Evolutionary conservation across 345 rosid species (phyloP), one percentile per base, ranked within the genome.

Genomic region (Moringa oleifera): DNA sequence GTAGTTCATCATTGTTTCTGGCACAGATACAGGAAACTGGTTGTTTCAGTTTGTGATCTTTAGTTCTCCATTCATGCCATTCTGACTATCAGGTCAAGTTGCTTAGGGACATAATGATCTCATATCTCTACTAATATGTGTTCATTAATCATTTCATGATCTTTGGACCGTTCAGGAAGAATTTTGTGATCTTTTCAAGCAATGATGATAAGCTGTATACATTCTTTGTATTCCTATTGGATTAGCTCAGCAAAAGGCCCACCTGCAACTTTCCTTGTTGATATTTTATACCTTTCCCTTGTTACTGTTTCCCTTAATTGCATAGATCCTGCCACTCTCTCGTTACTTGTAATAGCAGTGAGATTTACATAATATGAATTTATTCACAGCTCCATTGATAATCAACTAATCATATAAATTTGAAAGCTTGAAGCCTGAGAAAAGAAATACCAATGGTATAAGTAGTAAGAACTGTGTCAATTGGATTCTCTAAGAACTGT

Each of bases 71-170:
- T 8, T 41, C 12, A 4, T 15, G 6, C 17, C 25, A 33, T 59
- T 47, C 46, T 19, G 41, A 52, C 60, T 23, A 57, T 46, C 51
- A 23, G 56, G 62, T 56, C 57, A 56, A 71, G 15, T 55, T 28
- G 64, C 33, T 63, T 33, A 28, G 54, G 63, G 59, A 41, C 71
- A 56, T 61, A 18, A 61, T 57, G 22, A 56, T 57, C 64, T 61
- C 20, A 33, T 25, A 20, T 50, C n/a, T 28, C 47, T 41, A 41
- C 47, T 41, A 41, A 11, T 41, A 1, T 41, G 12, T 41, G 1
- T 28, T 41, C 12, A 41, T 41, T 41, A 15, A 41, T 41, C 17
- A 41, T 41, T 41, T 33, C 12, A 41, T 41, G 47, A 15, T 41
- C 16, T 41, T 41, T 41, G 47, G 47, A 41, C 17, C 33, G 8